Evolutionary conservation across 371 early-diverging fungal genomes (phyloP).

Genomic region (Haplosporangium sp.): DNA sequence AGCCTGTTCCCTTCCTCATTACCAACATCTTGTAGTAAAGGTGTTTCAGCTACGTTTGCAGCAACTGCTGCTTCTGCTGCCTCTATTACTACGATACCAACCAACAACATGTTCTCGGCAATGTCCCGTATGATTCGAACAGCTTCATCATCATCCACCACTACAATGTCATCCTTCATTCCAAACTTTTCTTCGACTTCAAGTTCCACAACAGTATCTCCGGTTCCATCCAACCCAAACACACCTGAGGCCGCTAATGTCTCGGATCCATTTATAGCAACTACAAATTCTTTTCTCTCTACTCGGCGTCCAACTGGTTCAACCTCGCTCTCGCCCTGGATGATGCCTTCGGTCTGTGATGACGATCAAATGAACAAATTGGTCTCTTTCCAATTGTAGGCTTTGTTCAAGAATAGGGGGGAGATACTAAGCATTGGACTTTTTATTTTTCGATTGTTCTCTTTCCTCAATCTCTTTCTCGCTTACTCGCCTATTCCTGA

Average conservation of each 20-base stretch:
- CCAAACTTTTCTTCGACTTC: slow-evolving; percentile 1
- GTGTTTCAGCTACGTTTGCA: slow-evolving; percentile 1
- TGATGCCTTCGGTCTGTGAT: slow-evolving; percentile 52
- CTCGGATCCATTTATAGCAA: slow-evolving; percentile 27
- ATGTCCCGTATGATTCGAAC: slow-evolving; percentile 51
- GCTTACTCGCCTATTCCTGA: not conserved
- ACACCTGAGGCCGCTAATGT: slow-evolving; percentile 26
- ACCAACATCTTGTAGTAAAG: slow-evolving; percentile 1
- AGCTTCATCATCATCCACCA: slow-evolving; percentile 23
- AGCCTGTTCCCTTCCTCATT: not conserved
- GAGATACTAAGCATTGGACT: not conserved
- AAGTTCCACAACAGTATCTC: slow-evolving; percentile 5
- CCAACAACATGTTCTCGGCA: slow-evolving; percentile 32
- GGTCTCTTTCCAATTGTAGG: slow-evolving; percentile 50
- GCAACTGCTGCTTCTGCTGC: not conserved
- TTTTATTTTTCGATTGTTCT: no score
- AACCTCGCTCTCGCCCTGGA: slow-evolving; percentile 47
- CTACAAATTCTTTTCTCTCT: slow-evolving; percentile 1
- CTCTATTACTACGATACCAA: not conserved
- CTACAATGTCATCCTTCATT: not conserved
- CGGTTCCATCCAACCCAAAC: slow-evolving; percentile 17
- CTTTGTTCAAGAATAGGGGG: not conserved
- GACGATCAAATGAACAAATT: slow-evolving; percentile 57
- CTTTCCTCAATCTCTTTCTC: not conserved
- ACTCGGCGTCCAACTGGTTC: not conserved